Conservation (phyloP, 495 filamentous ascomycete genomes). For the Aspergillus sparsus region DNA sequence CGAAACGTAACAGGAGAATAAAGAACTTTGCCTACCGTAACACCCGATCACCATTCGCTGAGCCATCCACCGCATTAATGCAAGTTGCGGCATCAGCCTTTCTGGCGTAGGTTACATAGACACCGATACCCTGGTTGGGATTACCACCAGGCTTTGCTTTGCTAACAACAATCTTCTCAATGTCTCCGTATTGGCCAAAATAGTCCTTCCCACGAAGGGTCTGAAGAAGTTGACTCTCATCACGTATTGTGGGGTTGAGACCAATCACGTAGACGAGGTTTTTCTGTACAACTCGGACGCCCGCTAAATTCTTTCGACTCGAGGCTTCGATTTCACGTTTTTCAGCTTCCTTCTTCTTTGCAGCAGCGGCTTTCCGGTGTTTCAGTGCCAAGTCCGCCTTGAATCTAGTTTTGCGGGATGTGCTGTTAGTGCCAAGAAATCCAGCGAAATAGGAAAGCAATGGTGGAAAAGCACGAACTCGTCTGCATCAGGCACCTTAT, state of each 20-base stretch:
- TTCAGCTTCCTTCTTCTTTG: constrained; percentile 90
- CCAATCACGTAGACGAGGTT: constrained; percentile 98
- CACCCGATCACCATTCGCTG: constrained; percentile 82
- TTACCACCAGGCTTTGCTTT: constrained; percentile 79
- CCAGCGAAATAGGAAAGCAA: constrained; percentile 6
- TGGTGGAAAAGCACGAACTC: constrained; percentile 62
- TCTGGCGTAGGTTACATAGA: constrained; percentile 93
- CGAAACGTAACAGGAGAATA: not conserved
- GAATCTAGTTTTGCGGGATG: constrained; percentile 49
- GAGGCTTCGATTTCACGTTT: constrained; percentile 94
- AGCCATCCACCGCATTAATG: constrained; percentile 89
- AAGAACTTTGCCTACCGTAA: constrained; percentile 54
- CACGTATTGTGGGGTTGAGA: constrained; percentile 82
- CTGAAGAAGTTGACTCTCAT: constrained; percentile 80
- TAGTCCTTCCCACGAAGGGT: constrained; percentile 86
- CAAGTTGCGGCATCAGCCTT: constrained; percentile 85
- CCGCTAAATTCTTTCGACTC: constrained; percentile 91
- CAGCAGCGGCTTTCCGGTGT: constrained; percentile 86
- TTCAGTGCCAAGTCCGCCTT: constrained; percentile 87
- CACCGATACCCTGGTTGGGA: constrained; percentile 79
- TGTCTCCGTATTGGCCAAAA: constrained; percentile 98
- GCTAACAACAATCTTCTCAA: constrained; percentile 97
- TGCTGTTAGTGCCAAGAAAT: constrained; percentile 29
- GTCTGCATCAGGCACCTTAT: constrained; percentile 88
- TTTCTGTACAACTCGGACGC: constrained; percentile 94